Percentiles rank a stretch among this genome's conserved stretches.
These are phyloP conservation scores for Pseudogymnoascus sp. DNA, from an alignment of 2,329 filamentous ascomycete species.

Conservation along the genomic window DNA sequence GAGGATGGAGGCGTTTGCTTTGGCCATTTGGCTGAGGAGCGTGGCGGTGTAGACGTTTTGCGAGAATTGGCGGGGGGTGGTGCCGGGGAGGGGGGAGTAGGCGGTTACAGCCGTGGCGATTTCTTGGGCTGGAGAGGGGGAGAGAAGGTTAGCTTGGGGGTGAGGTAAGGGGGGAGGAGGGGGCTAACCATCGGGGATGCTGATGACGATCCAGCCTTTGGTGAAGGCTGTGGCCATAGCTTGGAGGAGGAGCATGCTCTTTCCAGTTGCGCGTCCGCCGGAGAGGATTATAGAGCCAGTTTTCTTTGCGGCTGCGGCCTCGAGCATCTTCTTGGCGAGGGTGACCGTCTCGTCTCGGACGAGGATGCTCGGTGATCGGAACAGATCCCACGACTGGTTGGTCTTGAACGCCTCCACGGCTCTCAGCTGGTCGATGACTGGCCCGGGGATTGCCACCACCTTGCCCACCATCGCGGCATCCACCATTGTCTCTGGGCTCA, in stretches of 20 bases:
- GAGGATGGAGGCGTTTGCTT: constrained; percentile 63
- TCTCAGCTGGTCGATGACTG: constrained; percentile 69
- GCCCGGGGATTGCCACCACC: constrained; percentile 60
- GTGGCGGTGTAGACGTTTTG: constrained; percentile 71
- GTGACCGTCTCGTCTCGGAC: constrained; percentile 70
- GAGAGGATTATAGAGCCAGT: constrained; percentile 58
- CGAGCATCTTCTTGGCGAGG: constrained; percentile 54
- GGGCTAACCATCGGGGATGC: constrained; percentile 73
- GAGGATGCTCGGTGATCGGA: constrained; percentile 71
- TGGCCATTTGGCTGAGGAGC: constrained; percentile 63
- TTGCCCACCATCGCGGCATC: constrained; percentile 50
- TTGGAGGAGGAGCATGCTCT: constrained; percentile 80
- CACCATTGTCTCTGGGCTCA: constrained; percentile 48
- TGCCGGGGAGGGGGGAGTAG: constrained; percentile 61
- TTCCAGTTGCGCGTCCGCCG: constrained; percentile 69
- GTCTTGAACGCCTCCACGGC: constrained; percentile 85
- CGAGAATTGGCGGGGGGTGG: constrained; percentile 53
- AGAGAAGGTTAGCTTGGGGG: constrained; percentile 8
- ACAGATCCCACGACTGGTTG: constrained; percentile 80
- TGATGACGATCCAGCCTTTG: constrained; percentile 81
- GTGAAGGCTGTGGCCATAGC: constrained; percentile 72
- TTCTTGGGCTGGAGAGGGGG: constrained; percentile 57
- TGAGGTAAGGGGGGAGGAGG: background rate
- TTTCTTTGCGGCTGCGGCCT: constrained; percentile 44
- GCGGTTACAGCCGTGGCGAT: constrained; percentile 72